phyloP scores from a whole-genome alignment of 1,139 yeast species.

The Suhomyces taliae region DNA sequence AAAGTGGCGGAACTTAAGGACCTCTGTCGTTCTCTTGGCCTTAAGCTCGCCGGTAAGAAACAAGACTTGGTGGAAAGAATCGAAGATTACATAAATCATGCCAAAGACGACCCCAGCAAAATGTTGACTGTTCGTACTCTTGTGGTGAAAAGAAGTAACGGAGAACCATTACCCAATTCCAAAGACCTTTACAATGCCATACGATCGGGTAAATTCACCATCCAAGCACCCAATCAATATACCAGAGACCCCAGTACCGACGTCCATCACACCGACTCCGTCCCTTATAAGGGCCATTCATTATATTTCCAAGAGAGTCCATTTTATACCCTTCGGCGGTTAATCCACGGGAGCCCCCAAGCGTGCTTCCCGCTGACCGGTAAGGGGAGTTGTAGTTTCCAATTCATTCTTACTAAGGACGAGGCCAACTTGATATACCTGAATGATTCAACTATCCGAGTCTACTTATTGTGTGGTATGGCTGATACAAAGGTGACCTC shows the following conservation, averaged over 20 bases:
- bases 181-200: conserved; percentile 28
- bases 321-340: conserved; percentile 47
- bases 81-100: conserved; percentile 36
- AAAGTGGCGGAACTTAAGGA: conserved; percentile 22
- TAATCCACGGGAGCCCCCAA: conserved; percentile 49
- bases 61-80: conserved; percentile 51
- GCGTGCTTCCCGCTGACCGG: conserved; percentile 32
- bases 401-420: conserved; percentile 39
- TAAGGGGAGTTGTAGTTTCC: conserved; percentile 40
- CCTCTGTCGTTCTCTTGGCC: conserved; percentile 36
- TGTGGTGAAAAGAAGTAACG: conserved; percentile 35
- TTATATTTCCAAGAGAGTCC: conserved; percentile 52
- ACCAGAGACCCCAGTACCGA: conserved; percentile 3
- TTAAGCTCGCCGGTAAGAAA: conserved; percentile 51
- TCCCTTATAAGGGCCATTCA: conserved; percentile 30
- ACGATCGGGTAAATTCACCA: conserved; percentile 13
- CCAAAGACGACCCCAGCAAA: conserved; percentile 37
- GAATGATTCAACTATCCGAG: conserved; percentile 25
- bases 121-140: conserved; percentile 45
- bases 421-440: conserved; percentile 32
- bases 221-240: conserved; percentile 9
- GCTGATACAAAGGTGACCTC: conserved; percentile 25
- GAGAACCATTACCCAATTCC: conserved; percentile 38
- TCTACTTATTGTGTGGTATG: conserved; percentile 52
- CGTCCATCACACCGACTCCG: conserved; percentile 17